Evolutionary conservation across 2,329 filamentous ascomycete species (phyloP), one percentile per base, ranked within the genome.

Genomic region (Penicillium sp.): DNA sequence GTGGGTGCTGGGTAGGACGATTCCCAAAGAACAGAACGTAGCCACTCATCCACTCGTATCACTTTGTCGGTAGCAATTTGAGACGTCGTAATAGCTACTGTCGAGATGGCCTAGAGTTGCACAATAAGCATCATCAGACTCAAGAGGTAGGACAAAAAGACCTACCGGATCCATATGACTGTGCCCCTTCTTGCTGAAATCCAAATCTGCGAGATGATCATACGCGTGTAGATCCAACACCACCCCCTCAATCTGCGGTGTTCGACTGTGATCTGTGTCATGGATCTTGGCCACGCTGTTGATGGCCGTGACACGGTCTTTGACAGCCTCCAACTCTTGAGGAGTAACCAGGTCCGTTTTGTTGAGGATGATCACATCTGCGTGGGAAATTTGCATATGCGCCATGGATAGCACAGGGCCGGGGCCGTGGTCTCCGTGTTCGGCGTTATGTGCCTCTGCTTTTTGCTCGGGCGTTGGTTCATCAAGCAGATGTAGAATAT

Each of bases 381-480:
- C 94, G 65, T 99, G 93, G 1, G 91, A 97, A 54, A 99, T 96
- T 66, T 99, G 94, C 41, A 97, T 82, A 71, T 99, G 94, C 0
- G 94, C 94, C 2, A 90, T 96, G 0, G 93, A 97, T 72, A 97
- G 83, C 7, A 91, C 75, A 0, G 89, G 86, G 0, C 87, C 86
- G 41, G 80, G 75, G 12, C 51, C 54, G 36, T 77, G 69, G 37
- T 60, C 69, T 18, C 69, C 70, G 18, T 70, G 62, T 23, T 84
- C 75, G 54, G 78, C 71, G 18, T 83, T 63, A 32, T 78, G 80
- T 0, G 79, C 70, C 3, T 84, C 81, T 59, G 71, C 60, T 34
- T 67, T 67, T 54, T 78, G 73, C 39, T 75, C 69, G 0, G 72
- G 67, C 0, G 75, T 64, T 1, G 75, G 75, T 54, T 96, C 90